Base-by-base conservation (phyloP, 2,329 filamentous ascomycete genomes). In the Colletotrichum tofieldiae region DNA sequence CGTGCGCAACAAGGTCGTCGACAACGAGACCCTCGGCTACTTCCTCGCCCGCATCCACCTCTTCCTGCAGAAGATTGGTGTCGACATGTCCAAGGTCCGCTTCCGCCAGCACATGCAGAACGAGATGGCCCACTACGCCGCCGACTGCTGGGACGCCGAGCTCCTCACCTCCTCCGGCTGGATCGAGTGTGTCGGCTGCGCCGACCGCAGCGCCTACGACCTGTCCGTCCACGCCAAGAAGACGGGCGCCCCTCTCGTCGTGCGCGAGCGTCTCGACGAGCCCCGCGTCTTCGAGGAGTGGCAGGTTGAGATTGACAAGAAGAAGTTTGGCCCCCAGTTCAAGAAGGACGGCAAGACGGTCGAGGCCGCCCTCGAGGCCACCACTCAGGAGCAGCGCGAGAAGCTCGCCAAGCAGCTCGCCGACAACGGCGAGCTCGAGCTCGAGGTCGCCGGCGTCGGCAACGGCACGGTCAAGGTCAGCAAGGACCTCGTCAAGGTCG, bases 81-180 rank as follows among this genome's bases (percentile, higher is more conserved):
- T 97, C 59, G 96, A 98, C 81, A 87, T 91, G 81, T 89, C 86
- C 76, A 99, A 98, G 87, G 90, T 98, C 77, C 93, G 96, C 65
- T 98, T 98, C 89, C 91, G 96, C 79, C 96, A 99, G 84, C 96
- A 99, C 85, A 98, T 99, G 95, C 85, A 85, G 72, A 90, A 90
- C 77, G 88, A 90, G 79, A 90, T 90, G 88, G 89, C 96, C 20
- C 96, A 99, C 84, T 99, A 99, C 81, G 96, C 96, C 58, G 90
- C 92, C 67, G 96, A 99, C 86, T 99, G 96, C 86, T 98, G 96
- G 96, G 96, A 99, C 83, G 96, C 95, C 18, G 96, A 99, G 83
- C 86, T 99, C 67, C 87, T 93, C 74, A 98, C 94, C 70, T 95
- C 93, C 73, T 95, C 95, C 79, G 96, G 96, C 81, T 99, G 96